These are phyloP conservation scores for Gloeopeniophorella convolvens DNA, from an alignment of 768 basidiomycete genomes.

Conservation along the genomic window DNA sequence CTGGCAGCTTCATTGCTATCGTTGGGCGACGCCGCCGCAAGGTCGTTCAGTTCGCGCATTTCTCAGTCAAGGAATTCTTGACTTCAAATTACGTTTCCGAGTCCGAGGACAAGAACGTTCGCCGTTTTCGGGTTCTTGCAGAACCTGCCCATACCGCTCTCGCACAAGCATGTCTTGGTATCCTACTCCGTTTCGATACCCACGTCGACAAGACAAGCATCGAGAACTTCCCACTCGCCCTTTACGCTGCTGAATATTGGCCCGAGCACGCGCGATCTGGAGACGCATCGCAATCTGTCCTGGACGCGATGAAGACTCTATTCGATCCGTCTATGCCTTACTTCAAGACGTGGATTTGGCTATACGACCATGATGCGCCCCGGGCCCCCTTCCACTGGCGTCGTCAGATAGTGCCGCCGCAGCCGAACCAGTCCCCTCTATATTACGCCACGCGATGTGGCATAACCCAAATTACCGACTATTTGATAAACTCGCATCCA, in stretches of 20 bases:
- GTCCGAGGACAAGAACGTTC: background rate
- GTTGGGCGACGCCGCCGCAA: background rate
- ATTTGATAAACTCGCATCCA: background rate
- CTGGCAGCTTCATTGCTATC: background rate
- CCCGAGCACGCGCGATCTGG: background rate
- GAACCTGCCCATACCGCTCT: background rate
- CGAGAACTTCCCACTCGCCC: background rate
- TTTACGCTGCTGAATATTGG: background rate
- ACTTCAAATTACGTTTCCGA: background rate
- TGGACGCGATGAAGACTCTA: background rate
- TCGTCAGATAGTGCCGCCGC: no score
- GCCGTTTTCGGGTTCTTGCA: background rate
- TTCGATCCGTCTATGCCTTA: background rate
- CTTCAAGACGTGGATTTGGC: background rate
- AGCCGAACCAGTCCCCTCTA: background rate
- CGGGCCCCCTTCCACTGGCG: background rate
- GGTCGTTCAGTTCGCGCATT: background rate
- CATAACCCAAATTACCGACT: background rate
- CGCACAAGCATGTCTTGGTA: background rate
- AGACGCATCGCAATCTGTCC: background rate
- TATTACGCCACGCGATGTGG: background rate
- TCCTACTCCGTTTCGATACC: background rate
- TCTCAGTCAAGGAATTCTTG: background rate
- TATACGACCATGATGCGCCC: background rate
- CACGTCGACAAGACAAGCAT: background rate